A percentile compares a stretch with the other conserved stretches of the same genome.
These are phyloP conservation scores for Tricholoma sp. DNA, from an alignment of 768 basidiomycete species.

Conservation along the genomic window DNA sequence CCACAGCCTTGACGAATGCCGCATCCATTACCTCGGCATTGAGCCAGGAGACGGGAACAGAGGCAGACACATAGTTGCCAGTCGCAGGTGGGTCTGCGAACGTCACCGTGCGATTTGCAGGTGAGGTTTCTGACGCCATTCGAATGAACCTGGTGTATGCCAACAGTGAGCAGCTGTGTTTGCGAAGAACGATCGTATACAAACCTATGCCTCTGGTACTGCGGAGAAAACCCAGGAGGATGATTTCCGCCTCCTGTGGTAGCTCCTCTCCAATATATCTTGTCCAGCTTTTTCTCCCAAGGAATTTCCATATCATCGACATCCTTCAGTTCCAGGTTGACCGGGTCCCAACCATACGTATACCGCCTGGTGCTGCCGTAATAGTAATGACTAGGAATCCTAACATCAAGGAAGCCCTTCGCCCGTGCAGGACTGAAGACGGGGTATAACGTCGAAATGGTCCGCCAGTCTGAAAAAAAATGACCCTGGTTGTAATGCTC, in stretches of 20 bases:
- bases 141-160: slow-evolving; percentile 51
- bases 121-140: slow-evolving; percentile 59
- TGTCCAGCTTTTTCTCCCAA: slow-evolving; percentile 86
- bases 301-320: slow-evolving; percentile 83
- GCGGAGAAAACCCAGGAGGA: slow-evolving; percentile 74
- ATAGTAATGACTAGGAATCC: slow-evolving; percentile 97
- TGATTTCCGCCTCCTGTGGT: slow-evolving; percentile 92
- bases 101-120: slow-evolving; percentile 55
- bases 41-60: slow-evolving; percentile 52
- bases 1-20: slow-evolving; percentile 78
- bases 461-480: slow-evolving; percentile 97
- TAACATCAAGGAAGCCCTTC: slow-evolving; percentile 81
- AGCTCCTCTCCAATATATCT: slow-evolving; percentile 93
- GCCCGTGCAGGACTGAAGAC: slow-evolving; percentile 91
- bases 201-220: slow-evolving; percentile 85
- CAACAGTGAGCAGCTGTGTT: slow-evolving; percentile 10
- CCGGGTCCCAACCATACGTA: slow-evolving; percentile 88
- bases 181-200: slow-evolving; percentile 4
- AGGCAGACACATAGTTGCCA: slow-evolving; percentile 55
- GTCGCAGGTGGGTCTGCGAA: slow-evolving; percentile 62
- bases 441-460: slow-evolving; percentile 84
- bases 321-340: slow-evolving; percentile 65
- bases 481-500: slow-evolving; percentile 87
- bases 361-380: slow-evolving; percentile 77
- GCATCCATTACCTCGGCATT: slow-evolving; percentile 84